Conservation (phyloP, 495 filamentous ascomycete species). For the Hypoxylon trugodes region DNA sequence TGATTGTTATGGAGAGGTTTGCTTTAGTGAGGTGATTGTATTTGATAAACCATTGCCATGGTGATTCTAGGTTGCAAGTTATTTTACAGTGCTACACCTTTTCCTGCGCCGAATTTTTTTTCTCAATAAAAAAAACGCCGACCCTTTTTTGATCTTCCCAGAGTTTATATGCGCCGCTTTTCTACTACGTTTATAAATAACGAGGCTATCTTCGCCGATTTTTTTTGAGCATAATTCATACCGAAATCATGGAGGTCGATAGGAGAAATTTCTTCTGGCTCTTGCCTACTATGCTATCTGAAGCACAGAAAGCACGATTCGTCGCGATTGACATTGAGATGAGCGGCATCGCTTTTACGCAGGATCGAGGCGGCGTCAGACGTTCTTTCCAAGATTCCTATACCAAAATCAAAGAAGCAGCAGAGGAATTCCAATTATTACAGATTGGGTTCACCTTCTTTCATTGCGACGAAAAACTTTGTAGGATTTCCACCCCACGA, state of each 20-base stretch:
- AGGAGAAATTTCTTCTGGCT: constrained; percentile 59
- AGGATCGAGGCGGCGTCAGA: constrained; percentile 3
- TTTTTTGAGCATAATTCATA: not conserved
- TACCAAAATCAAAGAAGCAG: constrained; percentile 67
- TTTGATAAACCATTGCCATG: not conserved
- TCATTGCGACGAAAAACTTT: constrained; percentile 59
- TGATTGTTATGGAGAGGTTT: not conserved
- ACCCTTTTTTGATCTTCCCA: too few relatives aligned
- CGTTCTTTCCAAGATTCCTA: constrained; percentile 72
- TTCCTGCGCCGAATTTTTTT: too few relatives aligned
- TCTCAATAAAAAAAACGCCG: too few relatives aligned
- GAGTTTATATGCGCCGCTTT: too few relatives aligned
- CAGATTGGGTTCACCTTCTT: constrained; percentile 80
- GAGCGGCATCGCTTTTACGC: constrained; percentile 65
- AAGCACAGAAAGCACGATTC: constrained; percentile 69
- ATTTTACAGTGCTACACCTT: not conserved
- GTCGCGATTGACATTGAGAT: constrained; percentile 81
- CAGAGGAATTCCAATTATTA: constrained; percentile 74
- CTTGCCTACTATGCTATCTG: constrained; percentile 66
- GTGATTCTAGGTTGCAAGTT: not conserved
- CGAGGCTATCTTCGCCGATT: not conserved
- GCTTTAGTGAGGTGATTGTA: constrained; percentile 3
- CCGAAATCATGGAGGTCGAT: constrained; percentile 69
- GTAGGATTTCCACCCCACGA: not conserved
- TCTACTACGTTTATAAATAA: too few relatives aligned